Percentiles rank a stretch among this genome's conserved stretches.
These are phyloP conservation scores for Claviceps paspali DNA, from an alignment of 2,329 filamentous ascomycete genomes.

Conservation along the genomic window DNA sequence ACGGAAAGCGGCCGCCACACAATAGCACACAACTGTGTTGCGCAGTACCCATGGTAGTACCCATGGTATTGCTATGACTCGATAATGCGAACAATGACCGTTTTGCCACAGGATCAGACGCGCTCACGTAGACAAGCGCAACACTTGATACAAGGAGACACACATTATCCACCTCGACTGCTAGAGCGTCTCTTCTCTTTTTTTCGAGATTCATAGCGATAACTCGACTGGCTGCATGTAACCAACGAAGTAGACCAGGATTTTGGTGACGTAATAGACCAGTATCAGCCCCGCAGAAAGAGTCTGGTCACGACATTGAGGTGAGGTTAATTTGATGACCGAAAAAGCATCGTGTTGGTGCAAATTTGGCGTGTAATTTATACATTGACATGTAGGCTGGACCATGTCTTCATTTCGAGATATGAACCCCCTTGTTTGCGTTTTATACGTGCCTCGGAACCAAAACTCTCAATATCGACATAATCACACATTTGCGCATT, in stretches of 20 bases:
- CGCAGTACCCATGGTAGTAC: too few species aligned
- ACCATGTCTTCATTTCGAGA: not conserved
- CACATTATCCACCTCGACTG: not conserved
- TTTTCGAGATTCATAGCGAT: not conserved
- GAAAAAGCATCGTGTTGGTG: not conserved
- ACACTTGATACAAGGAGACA: not conserved
- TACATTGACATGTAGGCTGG: not conserved
- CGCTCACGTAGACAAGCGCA: not conserved
- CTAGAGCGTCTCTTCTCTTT: not conserved
- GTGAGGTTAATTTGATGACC: not conserved
- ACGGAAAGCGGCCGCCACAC: too few species aligned
- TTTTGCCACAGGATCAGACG: too few species aligned
- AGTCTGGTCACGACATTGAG: not conserved
- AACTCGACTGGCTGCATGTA: too few species aligned
- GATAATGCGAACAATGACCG: too few species aligned
- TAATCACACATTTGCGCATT: not conserved
- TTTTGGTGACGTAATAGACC: too few species aligned
- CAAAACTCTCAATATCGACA: not conserved
- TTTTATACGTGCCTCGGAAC: not conserved
- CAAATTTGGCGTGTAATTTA: not conserved
- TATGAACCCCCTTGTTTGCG: not conserved
- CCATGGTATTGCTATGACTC: too few species aligned
- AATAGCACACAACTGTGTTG: too few species aligned
- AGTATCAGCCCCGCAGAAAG: constrained; percentile 2
- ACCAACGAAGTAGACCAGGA: too few species aligned